Evolutionary conservation across 2,329 filamentous ascomycete genomes (phyloP).

Genomic region (Colletotrichum lini): DNA sequence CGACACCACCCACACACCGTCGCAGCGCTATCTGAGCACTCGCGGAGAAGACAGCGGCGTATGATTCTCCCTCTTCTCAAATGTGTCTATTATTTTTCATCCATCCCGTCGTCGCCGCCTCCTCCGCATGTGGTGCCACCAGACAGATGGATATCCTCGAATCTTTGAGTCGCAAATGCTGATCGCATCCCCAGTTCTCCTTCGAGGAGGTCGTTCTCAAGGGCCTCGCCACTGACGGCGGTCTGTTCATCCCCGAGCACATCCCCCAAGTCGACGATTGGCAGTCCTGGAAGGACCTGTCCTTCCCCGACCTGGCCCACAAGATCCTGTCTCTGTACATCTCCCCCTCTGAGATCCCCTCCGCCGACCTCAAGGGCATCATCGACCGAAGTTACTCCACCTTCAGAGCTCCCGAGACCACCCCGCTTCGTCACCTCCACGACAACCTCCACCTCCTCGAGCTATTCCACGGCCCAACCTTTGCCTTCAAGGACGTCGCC

Average conservation of each 20-base stretch:
- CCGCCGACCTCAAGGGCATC: constrained; percentile 84
- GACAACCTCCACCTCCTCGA: constrained; percentile 88
- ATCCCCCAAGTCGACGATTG: constrained; percentile 77
- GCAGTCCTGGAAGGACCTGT: constrained; percentile 83
- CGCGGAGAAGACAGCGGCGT: constrained; percentile 66
- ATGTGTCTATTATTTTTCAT: constrained; percentile 2
- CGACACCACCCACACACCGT: constrained; percentile 57
- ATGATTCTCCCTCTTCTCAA: constrained; percentile 44
- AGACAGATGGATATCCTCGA: constrained; percentile 1
- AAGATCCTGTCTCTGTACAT: constrained; percentile 92
- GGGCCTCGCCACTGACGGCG: constrained; percentile 87
- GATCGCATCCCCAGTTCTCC: constrained; percentile 72
- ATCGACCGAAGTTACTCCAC: constrained; percentile 89
- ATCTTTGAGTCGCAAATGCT: constrained; percentile 15
- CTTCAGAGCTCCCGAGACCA: constrained; percentile 84
- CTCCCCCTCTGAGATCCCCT: constrained; percentile 84
- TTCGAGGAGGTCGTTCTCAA: constrained; percentile 95
- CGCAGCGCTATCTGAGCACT: constrained; percentile 67
- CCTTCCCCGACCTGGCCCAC: constrained; percentile 86
- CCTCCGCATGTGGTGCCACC: constrained; percentile 1
- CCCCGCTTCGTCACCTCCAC: constrained; percentile 84
- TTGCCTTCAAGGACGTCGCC: constrained; percentile 93
- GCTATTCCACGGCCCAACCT: constrained; percentile 96
- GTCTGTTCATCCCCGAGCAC: constrained; percentile 89
- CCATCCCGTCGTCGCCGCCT: not conserved